Conservation (phyloP, 345 rosid species). For the Salix caprea region DNA sequence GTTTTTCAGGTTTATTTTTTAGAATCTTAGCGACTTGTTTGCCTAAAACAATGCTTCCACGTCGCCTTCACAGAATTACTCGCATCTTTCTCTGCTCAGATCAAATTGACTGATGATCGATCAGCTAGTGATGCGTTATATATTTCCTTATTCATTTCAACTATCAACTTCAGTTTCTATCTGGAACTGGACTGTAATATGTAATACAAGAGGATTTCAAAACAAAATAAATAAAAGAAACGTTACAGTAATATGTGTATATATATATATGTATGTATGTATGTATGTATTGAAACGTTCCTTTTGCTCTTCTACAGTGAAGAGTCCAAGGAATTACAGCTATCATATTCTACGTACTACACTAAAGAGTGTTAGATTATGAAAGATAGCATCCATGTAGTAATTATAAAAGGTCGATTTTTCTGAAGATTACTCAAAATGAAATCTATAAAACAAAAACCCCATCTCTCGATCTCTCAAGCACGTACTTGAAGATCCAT, state of each 20-base stretch:
- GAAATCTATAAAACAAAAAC: too few relatives aligned
- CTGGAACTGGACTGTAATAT: too few relatives aligned
- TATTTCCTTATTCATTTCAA: background rate
- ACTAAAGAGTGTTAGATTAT: background rate
- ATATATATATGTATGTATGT: too few relatives aligned
- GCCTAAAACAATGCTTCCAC: background rate
- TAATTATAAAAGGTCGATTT: too few relatives aligned
- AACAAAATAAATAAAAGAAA: too few relatives aligned
- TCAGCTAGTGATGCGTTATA: background rate
- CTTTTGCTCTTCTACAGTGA: background rate
- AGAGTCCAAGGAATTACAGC: background rate
- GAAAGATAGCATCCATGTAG: background rate
- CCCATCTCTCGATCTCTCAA: too few relatives aligned
- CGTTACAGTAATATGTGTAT: too few relatives aligned
- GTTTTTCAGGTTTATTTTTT: background rate
- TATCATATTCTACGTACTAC: background rate
- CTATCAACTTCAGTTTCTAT: background rate
- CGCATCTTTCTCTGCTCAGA: background rate
- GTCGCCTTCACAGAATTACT: background rate
- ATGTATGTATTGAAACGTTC: background rate
- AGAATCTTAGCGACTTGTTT: background rate
- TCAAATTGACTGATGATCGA: background rate
- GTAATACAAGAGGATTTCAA: too few relatives aligned
- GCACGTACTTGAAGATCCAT: background rate
- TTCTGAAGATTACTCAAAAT: background rate